phyloP scores from a whole-genome alignment of 2,329 filamentous ascomycete genomes.

The Byssochlamys sp. region DNA sequence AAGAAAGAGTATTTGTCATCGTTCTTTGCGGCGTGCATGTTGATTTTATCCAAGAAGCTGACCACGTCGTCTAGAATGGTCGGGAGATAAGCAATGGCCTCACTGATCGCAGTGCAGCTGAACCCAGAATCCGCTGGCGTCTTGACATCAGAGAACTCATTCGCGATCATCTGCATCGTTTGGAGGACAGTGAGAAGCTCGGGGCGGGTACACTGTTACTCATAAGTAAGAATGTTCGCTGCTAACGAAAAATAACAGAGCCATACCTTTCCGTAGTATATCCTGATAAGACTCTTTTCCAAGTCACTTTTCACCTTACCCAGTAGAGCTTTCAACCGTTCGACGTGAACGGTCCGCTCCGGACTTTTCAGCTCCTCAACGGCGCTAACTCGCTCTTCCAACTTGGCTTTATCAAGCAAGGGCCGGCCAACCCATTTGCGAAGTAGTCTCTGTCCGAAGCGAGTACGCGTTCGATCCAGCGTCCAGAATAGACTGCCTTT shows the following conservation, averaged over 20 bases:
- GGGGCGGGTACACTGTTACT: constrained; percentile 60
- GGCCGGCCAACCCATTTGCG: constrained; percentile 93
- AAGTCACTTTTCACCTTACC: constrained; percentile 67
- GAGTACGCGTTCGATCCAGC: constrained; percentile 80
- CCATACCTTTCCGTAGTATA: constrained; percentile 78
- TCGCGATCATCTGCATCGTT: constrained; percentile 69
- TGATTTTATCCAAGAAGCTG: constrained; percentile 73
- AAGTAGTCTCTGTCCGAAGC: constrained; percentile 76
- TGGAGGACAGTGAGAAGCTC: constrained; percentile 80
- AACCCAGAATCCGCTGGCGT: constrained; percentile 61
- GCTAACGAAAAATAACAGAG: not conserved
- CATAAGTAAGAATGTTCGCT: constrained; percentile 9
- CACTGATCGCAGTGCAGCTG: constrained; percentile 56
- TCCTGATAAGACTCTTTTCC: constrained; percentile 84
- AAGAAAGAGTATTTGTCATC: constrained; percentile 96
- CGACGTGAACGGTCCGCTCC: constrained; percentile 56
- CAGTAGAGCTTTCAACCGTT: constrained; percentile 65
- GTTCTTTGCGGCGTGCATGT: constrained; percentile 66
- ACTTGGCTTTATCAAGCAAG: constrained; percentile 61
- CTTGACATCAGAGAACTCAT: constrained; percentile 62
- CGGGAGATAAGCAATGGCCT: constrained; percentile 66
- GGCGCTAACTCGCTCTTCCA: constrained; percentile 71
- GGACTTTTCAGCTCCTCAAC: constrained; percentile 75
- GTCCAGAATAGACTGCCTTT: constrained; percentile 94
- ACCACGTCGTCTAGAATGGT: constrained; percentile 64